Evolutionary conservation across 441 rosid genomes (phyloP).

Genomic region (Sinapis alba): DNA sequence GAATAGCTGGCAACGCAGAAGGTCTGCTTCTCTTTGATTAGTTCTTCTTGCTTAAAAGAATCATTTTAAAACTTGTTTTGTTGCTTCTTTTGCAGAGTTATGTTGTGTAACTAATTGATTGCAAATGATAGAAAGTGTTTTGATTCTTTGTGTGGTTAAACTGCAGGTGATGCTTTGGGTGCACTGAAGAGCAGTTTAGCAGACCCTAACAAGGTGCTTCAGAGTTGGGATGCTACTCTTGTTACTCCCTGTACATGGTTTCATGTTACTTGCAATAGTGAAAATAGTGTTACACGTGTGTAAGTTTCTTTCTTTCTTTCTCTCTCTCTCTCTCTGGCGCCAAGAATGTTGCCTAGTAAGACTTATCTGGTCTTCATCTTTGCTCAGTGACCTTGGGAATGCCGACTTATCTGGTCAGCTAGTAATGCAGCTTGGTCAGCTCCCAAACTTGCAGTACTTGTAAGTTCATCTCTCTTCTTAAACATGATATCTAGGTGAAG

Average conservation of each 20-base stretch:
- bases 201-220: conserved; percentile 75
- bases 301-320: conserved; percentile 40
- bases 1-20: conserved; percentile 58
- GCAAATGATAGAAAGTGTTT: background rate
- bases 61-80: too few relatives aligned
- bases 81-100: background rate
- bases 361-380: conserved; percentile 2
- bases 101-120: background rate
- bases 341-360: background rate
- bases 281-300: conserved; percentile 80
- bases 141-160: background rate
- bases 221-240: conserved; percentile 77
- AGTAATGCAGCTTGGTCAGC: conserved; percentile 81
- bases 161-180: conserved; percentile 68
- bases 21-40: conserved; percentile 39
- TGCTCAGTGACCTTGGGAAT: conserved; percentile 85
- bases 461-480: conserved; percentile 44
- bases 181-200: conserved; percentile 50
- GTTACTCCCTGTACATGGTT: conserved; percentile 85
- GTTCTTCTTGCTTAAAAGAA: background rate
- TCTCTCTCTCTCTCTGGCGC: background rate
- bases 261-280: conserved; percentile 72
- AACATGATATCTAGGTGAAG: background rate
- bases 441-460: conserved; percentile 86
- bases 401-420: conserved; percentile 85